Percentiles rank a stretch among this genome's conserved stretches.
Evolutionary conservation across 2,329 filamentous ascomycete species (phyloP).

Genomic region (Seiridium cupressi): DNA sequence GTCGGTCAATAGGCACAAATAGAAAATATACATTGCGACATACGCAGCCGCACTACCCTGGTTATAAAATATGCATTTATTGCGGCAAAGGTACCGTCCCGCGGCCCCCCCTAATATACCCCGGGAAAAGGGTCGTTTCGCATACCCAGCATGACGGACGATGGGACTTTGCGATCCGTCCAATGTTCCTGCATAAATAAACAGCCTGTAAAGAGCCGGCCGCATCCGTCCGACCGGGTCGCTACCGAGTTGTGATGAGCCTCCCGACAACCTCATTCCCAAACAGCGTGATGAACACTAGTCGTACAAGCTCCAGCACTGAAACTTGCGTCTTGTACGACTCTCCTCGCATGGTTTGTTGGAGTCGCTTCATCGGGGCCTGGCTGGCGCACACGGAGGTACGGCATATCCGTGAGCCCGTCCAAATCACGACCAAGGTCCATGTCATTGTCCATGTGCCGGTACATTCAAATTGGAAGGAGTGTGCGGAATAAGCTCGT

Average conservation of each 20-base stretch:
- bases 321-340: neutral
- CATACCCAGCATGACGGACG: slow-evolving; percentile 16
- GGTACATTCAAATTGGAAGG: no score
- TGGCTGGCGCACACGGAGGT: no score
- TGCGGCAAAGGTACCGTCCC: slow-evolving; percentile 17
- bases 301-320: neutral
- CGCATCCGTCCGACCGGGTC: slow-evolving; percentile 1
- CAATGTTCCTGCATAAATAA: neutral
- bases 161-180: slow-evolving; percentile 3
- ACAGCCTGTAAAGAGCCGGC: neutral
- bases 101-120: slow-evolving; percentile 13
- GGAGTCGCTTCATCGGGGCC: no score
- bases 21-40: slow-evolving; percentile 1
- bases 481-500: no score
- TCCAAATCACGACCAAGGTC: no score
- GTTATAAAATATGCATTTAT: neutral
- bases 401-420: no score
- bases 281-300: neutral
- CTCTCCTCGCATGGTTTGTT: no score
- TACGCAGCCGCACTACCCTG: slow-evolving; percentile 4
- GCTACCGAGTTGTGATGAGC: neutral
- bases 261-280: neutral
- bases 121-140: slow-evolving; percentile 20
- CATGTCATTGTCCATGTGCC: no score
- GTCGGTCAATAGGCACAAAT: slow-evolving; percentile 6